phyloP scores from a whole-genome alignment of 768 basidiomycete species.

The Phaeotremella skinneri region DNA sequence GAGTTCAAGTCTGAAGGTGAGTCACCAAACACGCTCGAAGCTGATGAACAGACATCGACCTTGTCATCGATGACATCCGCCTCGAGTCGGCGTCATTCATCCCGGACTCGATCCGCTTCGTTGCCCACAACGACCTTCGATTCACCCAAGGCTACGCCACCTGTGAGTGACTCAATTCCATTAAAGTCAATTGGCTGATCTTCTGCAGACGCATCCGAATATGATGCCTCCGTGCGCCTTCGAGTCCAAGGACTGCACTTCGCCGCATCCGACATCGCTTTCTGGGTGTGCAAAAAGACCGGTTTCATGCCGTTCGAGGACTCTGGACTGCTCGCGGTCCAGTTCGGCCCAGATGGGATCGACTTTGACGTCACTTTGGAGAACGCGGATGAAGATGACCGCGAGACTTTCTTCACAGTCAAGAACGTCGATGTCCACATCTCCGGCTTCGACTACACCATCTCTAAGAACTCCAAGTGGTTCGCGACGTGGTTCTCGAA shows the following conservation, averaged over 20 bases:
- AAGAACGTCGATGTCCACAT: slow-evolving; percentile 51
- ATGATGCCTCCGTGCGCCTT: slow-evolving; percentile 49
- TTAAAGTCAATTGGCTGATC: background rate
- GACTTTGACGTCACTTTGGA: slow-evolving; percentile 53
- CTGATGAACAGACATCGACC: slow-evolving; percentile 42
- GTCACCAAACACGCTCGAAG: slow-evolving; percentile 8
- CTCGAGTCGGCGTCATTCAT: slow-evolving; percentile 54
- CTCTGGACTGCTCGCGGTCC: slow-evolving; percentile 51
- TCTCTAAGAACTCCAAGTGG: slow-evolving; percentile 51
- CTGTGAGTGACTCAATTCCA: slow-evolving; percentile 24
- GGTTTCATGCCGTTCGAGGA: slow-evolving; percentile 52
- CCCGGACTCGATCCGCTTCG: slow-evolving; percentile 53
- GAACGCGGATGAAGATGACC: slow-evolving; percentile 52
- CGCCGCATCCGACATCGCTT: slow-evolving; percentile 52
- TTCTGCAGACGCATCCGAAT: slow-evolving; percentile 49
- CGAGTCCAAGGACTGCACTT: slow-evolving; percentile 53
- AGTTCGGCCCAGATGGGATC: slow-evolving; percentile 53
- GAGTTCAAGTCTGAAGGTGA: slow-evolving; percentile 52
- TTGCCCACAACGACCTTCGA: slow-evolving; percentile 52
- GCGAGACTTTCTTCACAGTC: slow-evolving; percentile 54
- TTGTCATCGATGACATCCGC: slow-evolving; percentile 52
- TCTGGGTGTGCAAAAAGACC: slow-evolving; percentile 53
- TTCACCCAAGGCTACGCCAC: slow-evolving; percentile 54
- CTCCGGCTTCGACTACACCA: slow-evolving; percentile 48
- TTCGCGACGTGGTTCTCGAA: slow-evolving; percentile 52